Evolutionary conservation across 73 alveolate species (phyloP).

Genomic region (Stentor coeruleus): DNA sequence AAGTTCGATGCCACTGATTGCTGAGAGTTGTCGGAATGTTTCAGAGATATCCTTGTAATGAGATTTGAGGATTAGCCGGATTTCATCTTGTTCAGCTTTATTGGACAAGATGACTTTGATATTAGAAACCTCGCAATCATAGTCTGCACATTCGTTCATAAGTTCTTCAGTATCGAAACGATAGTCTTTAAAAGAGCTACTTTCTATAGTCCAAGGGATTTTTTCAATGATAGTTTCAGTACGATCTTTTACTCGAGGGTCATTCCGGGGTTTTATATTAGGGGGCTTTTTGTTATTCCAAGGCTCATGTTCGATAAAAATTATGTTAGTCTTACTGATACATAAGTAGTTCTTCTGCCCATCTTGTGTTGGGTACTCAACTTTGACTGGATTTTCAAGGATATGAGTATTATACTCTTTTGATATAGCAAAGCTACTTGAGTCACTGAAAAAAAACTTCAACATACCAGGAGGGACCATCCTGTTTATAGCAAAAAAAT

Average conservation of each 20-base stretch:
- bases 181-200: slow-evolving; percentile 55
- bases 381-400: neutral
- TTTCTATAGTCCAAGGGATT: slow-evolving; percentile 18
- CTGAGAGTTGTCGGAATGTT: neutral
- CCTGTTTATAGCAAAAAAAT: neutral
- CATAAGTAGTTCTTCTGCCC: neutral
- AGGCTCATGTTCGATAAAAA: neutral
- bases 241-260: neutral
- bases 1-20: neutral
- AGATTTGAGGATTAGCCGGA: neutral
- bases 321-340: neutral
- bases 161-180: slow-evolving; percentile 62
- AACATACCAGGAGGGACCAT: neutral
- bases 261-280: neutral
- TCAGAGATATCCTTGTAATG: neutral
- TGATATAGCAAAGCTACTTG: slow-evolving; percentile 53
- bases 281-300: neutral
- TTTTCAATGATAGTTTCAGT: neutral
- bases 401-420: neutral
- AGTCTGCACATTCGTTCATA: slow-evolving; percentile 68
- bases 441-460: slow-evolving; percentile 3
- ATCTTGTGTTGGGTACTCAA: neutral
- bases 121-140: slow-evolving; percentile 70
- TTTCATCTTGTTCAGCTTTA: neutral
- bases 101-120: neutral